These are phyloP conservation scores for Xylaria sp. DNA, from an alignment of 2,329 filamentous ascomycete species.

Conservation along the genomic window DNA sequence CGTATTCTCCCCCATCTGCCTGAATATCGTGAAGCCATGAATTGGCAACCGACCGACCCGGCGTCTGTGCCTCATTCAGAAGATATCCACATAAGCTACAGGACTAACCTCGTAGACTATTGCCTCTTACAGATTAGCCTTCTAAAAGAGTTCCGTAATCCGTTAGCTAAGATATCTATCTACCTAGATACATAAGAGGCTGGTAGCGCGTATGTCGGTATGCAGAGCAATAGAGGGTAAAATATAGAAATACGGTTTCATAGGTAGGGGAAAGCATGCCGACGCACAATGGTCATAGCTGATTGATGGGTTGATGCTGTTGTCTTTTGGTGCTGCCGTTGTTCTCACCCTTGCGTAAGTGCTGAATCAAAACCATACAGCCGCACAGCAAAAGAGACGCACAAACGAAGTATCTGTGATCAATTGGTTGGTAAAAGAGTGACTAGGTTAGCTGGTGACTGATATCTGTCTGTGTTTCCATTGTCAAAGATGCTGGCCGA, in stretches of 20 bases:
- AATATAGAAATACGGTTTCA: constrained; percentile 17
- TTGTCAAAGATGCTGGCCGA: constrained; percentile 19
- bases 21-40: constrained; percentile 11
- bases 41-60: constrained; percentile 5
- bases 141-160: background rate
- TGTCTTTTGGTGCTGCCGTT: background rate
- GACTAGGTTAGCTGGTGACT: constrained; percentile 1
- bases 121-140: background rate
- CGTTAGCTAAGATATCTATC: background rate
- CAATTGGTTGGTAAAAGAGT: background rate
- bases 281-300: constrained; percentile 16
- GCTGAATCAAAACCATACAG: background rate
- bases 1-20: background rate
- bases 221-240: constrained; percentile 13
- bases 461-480: constrained; percentile 5
- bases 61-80: constrained; percentile 15
- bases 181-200: background rate
- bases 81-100: constrained; percentile 32
- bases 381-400: background rate
- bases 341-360: constrained; percentile 1
- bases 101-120: constrained; percentile 7
- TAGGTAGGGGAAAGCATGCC: constrained; percentile 1
- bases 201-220: background rate
- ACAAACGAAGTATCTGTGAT: background rate
- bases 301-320: constrained; percentile 23